Conservation (phyloP, 208 protist species). For the Balamuthia mandrillaris region DNA sequence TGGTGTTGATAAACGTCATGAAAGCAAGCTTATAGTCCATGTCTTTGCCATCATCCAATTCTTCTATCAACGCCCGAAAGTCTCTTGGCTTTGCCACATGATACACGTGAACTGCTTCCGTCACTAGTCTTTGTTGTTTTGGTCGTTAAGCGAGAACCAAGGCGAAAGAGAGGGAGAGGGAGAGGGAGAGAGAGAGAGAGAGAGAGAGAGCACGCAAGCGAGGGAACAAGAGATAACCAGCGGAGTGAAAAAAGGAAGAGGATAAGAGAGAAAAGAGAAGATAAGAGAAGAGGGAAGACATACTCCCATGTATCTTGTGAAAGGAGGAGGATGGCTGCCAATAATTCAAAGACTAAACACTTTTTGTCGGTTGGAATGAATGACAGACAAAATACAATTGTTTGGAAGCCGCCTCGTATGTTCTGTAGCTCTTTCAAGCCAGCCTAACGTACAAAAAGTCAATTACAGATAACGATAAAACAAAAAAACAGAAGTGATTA, state of each 20-base stretch:
- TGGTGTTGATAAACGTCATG: neutral
- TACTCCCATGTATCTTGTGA: neutral
- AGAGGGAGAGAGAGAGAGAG: no score
- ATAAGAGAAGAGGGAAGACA: neutral
- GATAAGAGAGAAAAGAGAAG: neutral
- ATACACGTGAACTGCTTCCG: neutral
- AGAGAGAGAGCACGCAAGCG: no score
- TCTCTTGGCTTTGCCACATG: neutral
- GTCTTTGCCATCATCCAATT: neutral
- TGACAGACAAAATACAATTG: neutral
- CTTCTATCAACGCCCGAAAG: neutral
- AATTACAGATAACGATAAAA: neutral
- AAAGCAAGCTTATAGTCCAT: slow-evolving; percentile 18
- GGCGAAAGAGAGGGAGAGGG: no score
- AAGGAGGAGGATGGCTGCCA: neutral
- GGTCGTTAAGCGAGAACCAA: no score
- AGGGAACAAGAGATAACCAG: no score
- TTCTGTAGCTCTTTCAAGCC: neutral
- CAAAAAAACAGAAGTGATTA: neutral
- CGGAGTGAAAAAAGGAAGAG: no score
- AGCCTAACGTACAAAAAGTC: neutral
- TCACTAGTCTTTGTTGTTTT: neutral
- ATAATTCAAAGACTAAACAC: neutral
- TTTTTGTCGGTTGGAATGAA: slow-evolving; percentile 8
- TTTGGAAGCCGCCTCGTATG: neutral